Conservation (phyloP, 225 moss, liverwort and hornwort genomes). For the Sphagnum contortum region DNA sequence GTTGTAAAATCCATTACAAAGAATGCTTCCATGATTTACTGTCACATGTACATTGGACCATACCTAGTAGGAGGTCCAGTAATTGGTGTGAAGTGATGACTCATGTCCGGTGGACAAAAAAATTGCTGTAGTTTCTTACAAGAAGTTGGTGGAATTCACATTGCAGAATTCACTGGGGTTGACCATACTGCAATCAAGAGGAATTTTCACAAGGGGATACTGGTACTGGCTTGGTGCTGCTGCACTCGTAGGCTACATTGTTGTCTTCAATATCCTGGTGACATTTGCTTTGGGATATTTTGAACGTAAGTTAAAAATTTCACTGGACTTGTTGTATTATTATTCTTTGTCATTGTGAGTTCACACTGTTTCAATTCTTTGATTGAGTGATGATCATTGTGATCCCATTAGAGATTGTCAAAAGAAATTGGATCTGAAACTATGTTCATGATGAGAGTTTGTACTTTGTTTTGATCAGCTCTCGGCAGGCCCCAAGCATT, state of each 20-base stretch:
- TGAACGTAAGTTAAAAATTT: slow-evolving; percentile 39
- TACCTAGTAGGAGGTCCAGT: no score
- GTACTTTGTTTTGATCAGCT: slow-evolving; percentile 23
- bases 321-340: no score
- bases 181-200: slow-evolving; percentile 51
- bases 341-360: neutral
- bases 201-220: slow-evolving; percentile 63
- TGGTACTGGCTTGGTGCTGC: slow-evolving; percentile 81
- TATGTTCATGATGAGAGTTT: neutral
- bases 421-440: no score
- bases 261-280: slow-evolving; percentile 63
- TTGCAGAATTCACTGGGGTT: neutral
- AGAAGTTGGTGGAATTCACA: no score
- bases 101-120: no score
- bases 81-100: no score
- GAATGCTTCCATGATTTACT: no score
- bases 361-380: neutral
- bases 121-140: no score
- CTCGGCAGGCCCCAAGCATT: slow-evolving; percentile 58
- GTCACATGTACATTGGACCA: no score
- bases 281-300: slow-evolving; percentile 62
- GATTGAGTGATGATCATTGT: neutral
- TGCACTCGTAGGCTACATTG: slow-evolving; percentile 44
- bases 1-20: no score
- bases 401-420: no score